Evolutionary conservation across 345 rosid species (phyloP), one percentile per base, ranked within the genome.

Genomic region (Populus simonii): DNA sequence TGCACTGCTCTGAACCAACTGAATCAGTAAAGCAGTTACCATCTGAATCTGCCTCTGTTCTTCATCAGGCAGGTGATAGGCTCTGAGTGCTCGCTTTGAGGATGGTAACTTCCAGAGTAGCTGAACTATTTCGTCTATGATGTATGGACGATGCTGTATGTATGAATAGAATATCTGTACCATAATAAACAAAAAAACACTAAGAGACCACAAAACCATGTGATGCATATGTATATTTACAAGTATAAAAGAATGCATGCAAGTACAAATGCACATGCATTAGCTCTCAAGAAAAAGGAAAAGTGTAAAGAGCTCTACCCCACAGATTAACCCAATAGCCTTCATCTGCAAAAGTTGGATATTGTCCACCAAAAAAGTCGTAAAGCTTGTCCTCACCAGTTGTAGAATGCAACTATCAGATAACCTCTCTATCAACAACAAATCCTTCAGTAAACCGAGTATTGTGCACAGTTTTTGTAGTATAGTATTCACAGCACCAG

Each of bases 41-140:
- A 92, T 94, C 85, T 96, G 99, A 84, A 96, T 96, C 86, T 96
- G 99, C 85, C 90, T 90, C 77, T 94, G 97, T 81, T 96, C 99
- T 85, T 96, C 99, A 88, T 94, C 99, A 68, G 99, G 98, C 17
- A 96, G 90, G 78, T 84, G 97, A 90, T 94, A 92, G 8, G 98
- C 79, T 83, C 98, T 90, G 73, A 86, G 72, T 4, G 89, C 97
- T 74, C 97, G 89, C 84, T 90, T 94, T 22, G 98, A 90, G 79
- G 83, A 81, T 68, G 98, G 98, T 73, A 96, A 82, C 87, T 94
- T 96, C 95, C 93, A 94, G 17, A 96, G 89, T 73, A 96, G 84
- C 77, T 91, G 99, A 82, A 89, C 87, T 77, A 90, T 80, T 88
- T 96, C 99, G 77, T 96, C 99, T 68, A 96, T 81, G 77, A 96